Evolutionary conservation across 768 basidiomycete genomes (phyloP).

Genomic region (Trametes maxima): DNA sequence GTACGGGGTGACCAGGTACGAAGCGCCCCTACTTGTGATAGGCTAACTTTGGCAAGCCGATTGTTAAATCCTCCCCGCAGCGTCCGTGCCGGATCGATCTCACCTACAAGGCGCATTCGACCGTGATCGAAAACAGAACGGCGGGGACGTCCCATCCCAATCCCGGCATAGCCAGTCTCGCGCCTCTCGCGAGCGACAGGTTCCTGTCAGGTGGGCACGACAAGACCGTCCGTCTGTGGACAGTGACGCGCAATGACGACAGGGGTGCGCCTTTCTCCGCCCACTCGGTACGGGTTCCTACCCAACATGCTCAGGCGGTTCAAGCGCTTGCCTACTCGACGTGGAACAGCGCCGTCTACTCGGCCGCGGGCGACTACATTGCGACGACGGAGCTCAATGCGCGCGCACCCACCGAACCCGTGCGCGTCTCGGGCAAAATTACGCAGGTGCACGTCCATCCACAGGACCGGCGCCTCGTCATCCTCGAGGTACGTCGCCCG

Average conservation of each 20-base stretch:
- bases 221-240: slow-evolving; percentile 47
- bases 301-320: slow-evolving; percentile 35
- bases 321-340: slow-evolving; percentile 44
- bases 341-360: slow-evolving; percentile 38
- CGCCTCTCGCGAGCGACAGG: slow-evolving; percentile 37
- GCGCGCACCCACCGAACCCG: slow-evolving; percentile 31
- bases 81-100: slow-evolving; percentile 27
- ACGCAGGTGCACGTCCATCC: slow-evolving; percentile 51
- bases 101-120: slow-evolving; percentile 25
- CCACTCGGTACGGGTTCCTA: slow-evolving; percentile 32
- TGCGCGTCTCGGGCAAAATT: slow-evolving; percentile 41
- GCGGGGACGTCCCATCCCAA: slow-evolving; percentile 23
- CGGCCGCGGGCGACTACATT: slow-evolving; percentile 39
- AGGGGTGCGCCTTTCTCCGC: slow-evolving; percentile 22
- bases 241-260: slow-evolving; percentile 23
- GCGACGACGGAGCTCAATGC: slow-evolving; percentile 43
- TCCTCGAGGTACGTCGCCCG: slow-evolving; percentile 48
- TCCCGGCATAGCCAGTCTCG: slow-evolving; percentile 46
- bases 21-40: background rate
- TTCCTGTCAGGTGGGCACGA: slow-evolving; percentile 56
- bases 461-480: slow-evolving; percentile 40
- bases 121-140: slow-evolving; percentile 32
- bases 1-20: slow-evolving; percentile 33
- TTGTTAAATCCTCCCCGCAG: slow-evolving; percentile 13
- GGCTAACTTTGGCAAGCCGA: background rate